Evolutionary conservation across 148 eudicot species (phyloP).

Genomic region (Hydrangea macrophylla): DNA sequence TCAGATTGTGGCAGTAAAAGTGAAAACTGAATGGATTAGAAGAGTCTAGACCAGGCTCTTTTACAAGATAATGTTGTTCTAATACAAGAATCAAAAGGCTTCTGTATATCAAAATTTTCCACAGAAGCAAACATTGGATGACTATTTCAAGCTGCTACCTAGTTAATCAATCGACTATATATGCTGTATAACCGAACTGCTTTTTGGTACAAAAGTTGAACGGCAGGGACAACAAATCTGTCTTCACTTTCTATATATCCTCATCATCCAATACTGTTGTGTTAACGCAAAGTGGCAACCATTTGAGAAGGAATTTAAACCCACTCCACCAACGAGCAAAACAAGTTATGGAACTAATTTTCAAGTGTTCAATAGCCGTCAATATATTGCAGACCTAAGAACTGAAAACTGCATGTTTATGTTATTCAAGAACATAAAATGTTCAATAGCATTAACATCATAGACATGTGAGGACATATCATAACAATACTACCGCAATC

Average conservation of each 20-base stretch:
- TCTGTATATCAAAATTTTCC: background rate
- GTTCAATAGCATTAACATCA: background rate
- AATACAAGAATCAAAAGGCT: background rate
- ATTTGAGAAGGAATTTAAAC: slow-evolving; percentile 1
- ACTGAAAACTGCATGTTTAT: background rate
- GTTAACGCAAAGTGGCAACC: background rate
- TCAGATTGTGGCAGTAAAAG: background rate
- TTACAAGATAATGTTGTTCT: too few relatives aligned
- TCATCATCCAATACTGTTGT: background rate
- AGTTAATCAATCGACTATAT: background rate
- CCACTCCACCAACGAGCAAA: background rate
- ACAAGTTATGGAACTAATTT: background rate
- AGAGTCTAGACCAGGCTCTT: background rate
- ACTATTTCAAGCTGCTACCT: background rate
- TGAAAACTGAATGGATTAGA: background rate
- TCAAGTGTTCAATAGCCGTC: background rate
- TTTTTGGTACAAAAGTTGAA: background rate
- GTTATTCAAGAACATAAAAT: background rate
- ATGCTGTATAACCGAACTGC: background rate
- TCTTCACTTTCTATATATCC: background rate
- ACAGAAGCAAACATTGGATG: background rate
- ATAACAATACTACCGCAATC: background rate
- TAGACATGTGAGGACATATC: background rate
- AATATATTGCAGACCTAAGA: background rate
- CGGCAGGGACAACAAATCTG: background rate